A percentile compares a stretch with the other conserved stretches of the same genome.
Conservation (phyloP, 495 filamentous ascomycete species). For the Chaetomidium leptoderma region DNA sequence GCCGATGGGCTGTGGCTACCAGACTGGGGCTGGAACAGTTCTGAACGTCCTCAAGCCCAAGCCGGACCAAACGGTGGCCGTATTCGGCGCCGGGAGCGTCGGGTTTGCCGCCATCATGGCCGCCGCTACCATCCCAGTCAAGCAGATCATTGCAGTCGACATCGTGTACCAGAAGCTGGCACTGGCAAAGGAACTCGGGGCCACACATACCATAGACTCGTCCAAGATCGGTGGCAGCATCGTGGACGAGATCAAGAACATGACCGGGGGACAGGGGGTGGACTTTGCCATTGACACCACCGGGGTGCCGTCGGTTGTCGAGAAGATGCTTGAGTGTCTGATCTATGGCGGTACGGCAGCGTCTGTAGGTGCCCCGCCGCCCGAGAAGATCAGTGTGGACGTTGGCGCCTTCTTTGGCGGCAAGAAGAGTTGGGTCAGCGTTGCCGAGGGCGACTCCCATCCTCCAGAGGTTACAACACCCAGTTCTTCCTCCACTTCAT, state of each 20-base stretch:
- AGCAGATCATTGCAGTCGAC: constrained; percentile 43
- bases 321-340: constrained; percentile 20
- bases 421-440: constrained; percentile 28
- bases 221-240: constrained; percentile 10
- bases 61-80: constrained; percentile 24
- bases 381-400: not conserved
- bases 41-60: constrained; percentile 36
- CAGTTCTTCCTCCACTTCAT: not conserved
- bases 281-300: constrained; percentile 20
- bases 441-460: constrained; percentile 18
- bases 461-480: constrained; percentile 12
- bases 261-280: constrained; percentile 9
- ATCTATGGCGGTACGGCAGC: constrained; percentile 14
- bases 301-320: constrained; percentile 8
- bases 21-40: constrained; percentile 42
- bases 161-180: constrained; percentile 39
- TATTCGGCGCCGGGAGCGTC: constrained; percentile 44
- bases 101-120: constrained; percentile 40
- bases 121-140: constrained; percentile 21
- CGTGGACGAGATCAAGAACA: constrained; percentile 8
- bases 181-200: constrained; percentile 41
- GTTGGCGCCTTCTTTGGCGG: constrained; percentile 14
- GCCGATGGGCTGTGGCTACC: constrained; percentile 42
- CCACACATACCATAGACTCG: constrained; percentile 39
- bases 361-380: constrained; percentile 9